Evolutionary conservation across 2,329 filamentous ascomycete genomes (phyloP), one percentile per base, ranked within the genome.

Genomic region (Phialophora macrospora): DNA sequence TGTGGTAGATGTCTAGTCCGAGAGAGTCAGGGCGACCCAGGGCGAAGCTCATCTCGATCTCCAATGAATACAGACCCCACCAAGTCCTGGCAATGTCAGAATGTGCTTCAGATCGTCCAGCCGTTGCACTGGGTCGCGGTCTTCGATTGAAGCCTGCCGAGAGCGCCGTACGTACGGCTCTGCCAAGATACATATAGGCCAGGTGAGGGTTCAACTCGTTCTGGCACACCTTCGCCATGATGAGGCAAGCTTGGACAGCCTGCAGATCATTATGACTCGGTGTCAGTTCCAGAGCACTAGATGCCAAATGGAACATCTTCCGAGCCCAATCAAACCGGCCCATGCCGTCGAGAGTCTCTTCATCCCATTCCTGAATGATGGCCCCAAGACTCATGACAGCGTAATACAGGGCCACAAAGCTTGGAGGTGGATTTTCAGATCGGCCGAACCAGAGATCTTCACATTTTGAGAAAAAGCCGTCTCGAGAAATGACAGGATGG

Each of bases 171-270:
- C 81, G 77, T 9, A 82, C 77, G 2, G 81, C 81, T 20, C 80
- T 74, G 0, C 81, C 81, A 8, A 82, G 75, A 60, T 82, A 83
- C 74, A 82, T 82, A 60, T 83, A 83, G 1, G 81, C 78, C 68
- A 74, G 73, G 61, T 83, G 80, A 2, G 80, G 79, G 54, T 82
- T 81, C 3, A 83, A 72, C 65, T 83, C 80, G 57, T 83, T 82
- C 63, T 83, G 81, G 65, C 81, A 82, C 2, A 83, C 77, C 69
- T 82, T 82, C 4, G 81, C 81, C 75, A 83, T 76, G 6, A 83
- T 75, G 65, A 83, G 80, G 38, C 81, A 76, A 51, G 79, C 80
- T 61, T 83, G 81, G 5, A 83, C 80, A 62, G 80, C 81, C 57
- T 82, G 79, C 41, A 83, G 70, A 26, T 82, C 79, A 44, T 28